These are phyloP conservation scores for Kokia cookei DNA, from an alignment of 441 rosid species.

Conservation along the genomic window DNA sequence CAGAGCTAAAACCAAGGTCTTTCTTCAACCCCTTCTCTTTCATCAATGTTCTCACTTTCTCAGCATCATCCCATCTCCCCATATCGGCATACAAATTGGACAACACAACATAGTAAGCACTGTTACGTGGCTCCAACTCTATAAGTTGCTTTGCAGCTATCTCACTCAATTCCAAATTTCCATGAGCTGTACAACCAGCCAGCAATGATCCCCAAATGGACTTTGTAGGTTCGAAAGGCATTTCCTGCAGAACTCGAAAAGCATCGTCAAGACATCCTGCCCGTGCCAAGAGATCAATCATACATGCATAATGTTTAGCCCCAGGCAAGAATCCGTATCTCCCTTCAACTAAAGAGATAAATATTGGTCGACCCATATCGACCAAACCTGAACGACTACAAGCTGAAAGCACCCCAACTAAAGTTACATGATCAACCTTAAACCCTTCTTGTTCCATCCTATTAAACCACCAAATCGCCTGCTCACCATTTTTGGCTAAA, in stretches of 20 bases:
- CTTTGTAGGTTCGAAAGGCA: slow-evolving; percentile 46
- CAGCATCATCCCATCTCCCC: slow-evolving; percentile 49
- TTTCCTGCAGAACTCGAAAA: slow-evolving; percentile 26
- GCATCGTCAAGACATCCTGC: slow-evolving; percentile 37
- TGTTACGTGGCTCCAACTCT: slow-evolving; percentile 41
- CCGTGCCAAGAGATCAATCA: slow-evolving; percentile 37
- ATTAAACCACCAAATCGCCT: slow-evolving; percentile 36
- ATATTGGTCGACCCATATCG: slow-evolving; percentile 31
- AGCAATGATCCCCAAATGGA: slow-evolving; percentile 52
- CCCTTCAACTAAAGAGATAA: slow-evolving; percentile 33
- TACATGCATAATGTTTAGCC: slow-evolving; percentile 44
- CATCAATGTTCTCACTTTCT: slow-evolving; percentile 34
- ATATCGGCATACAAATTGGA: slow-evolving; percentile 40
- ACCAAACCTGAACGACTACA: slow-evolving; percentile 48
- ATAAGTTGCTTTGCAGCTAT: slow-evolving; percentile 38
- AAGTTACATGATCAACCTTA: slow-evolving; percentile 36
- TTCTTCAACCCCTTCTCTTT: slow-evolving; percentile 32
- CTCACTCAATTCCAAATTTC: slow-evolving; percentile 38
- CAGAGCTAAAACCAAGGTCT: slow-evolving; percentile 33
- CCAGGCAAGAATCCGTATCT: slow-evolving; percentile 32
- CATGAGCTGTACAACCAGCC: slow-evolving; percentile 28
- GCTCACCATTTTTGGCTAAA: slow-evolving; percentile 36
- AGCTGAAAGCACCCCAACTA: slow-evolving; percentile 40
- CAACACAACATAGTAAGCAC: slow-evolving; percentile 33
- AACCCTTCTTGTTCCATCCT: slow-evolving; percentile 38